Conservation (phyloP, 371 early-diverging fungal genomes). For the Mucor mucedo region DNA sequence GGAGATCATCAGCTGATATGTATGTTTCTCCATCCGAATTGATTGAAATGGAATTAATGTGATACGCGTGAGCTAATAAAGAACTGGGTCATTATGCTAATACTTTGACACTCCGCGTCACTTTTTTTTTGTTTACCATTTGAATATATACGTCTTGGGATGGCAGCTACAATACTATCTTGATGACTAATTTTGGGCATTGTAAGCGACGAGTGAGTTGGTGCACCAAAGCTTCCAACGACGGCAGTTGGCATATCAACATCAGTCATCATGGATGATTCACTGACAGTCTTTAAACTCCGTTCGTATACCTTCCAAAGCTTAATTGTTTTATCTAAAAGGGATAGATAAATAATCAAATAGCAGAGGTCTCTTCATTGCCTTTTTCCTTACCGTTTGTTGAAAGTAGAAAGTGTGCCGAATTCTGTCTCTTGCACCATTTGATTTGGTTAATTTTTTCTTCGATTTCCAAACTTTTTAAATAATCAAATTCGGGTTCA, state of each 20-base stretch:
- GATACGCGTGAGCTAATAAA: slow-evolving; percentile 84
- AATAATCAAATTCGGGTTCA: slow-evolving; percentile 95
- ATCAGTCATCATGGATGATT: slow-evolving; percentile 72
- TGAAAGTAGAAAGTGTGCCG: slow-evolving; percentile 89
- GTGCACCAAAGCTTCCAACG: slow-evolving; percentile 9
- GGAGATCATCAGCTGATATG: slow-evolving; percentile 93
- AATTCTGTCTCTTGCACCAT: slow-evolving; percentile 83
- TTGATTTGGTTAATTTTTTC: slow-evolving; percentile 96
- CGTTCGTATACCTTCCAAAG: slow-evolving; percentile 94
- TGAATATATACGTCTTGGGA: slow-evolving; percentile 82
- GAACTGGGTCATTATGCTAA: background rate
- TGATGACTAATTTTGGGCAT: slow-evolving; percentile 80
- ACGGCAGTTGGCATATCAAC: slow-evolving; percentile 30
- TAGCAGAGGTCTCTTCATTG: no score
- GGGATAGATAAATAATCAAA: no score
- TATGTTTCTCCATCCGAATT: slow-evolving; percentile 92
- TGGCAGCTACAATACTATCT: slow-evolving; percentile 85
- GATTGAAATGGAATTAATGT: slow-evolving; percentile 93
- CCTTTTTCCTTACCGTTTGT: slow-evolving; percentile 73
- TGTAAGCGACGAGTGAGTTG: slow-evolving; percentile 40
- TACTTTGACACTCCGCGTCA: background rate
- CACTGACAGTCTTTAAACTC: slow-evolving; percentile 79
- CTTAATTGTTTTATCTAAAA: slow-evolving; percentile 89
- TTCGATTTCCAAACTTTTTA: slow-evolving; percentile 94
- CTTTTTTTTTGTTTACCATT: slow-evolving; percentile 53